A percentile compares a stretch with the other conserved stretches of the same genome.
These are phyloP conservation scores for Eucalyptus sideroxylon DNA, from an alignment of 345 rosid species.

Conservation along the genomic window DNA sequence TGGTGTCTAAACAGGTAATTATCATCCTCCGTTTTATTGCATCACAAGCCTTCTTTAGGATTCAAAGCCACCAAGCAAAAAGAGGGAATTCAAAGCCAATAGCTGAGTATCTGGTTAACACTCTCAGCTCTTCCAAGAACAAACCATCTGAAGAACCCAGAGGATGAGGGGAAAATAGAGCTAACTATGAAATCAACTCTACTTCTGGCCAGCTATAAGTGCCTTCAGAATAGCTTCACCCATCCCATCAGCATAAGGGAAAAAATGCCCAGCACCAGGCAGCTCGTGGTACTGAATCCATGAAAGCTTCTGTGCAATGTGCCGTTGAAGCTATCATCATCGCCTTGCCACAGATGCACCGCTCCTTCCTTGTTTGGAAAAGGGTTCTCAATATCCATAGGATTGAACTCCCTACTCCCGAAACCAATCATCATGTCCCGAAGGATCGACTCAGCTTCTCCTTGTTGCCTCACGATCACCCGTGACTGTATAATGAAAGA, in stretches of 20 bases:
- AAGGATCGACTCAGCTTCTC: constrained; percentile 39
- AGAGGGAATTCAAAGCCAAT: background rate
- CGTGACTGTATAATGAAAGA: background rate
- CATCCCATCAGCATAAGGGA: constrained; percentile 31
- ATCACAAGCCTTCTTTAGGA: background rate
- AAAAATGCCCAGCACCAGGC: constrained; percentile 41
- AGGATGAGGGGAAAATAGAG: background rate
- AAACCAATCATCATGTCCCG: constrained; percentile 54
- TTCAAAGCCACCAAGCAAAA: background rate
- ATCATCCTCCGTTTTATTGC: background rate
- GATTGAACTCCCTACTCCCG: constrained; percentile 70
- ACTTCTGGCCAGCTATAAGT: constrained; percentile 14
- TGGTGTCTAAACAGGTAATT: background rate
- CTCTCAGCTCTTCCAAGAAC: background rate
- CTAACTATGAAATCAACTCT: background rate
- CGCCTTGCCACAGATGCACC: constrained; percentile 67
- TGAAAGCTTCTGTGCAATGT: constrained; percentile 20
- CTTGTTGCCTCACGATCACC: constrained; percentile 28
- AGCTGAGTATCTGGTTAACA: background rate
- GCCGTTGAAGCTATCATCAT: constrained; percentile 50
- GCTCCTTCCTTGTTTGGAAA: constrained; percentile 36
- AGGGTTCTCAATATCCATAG: constrained; percentile 49
- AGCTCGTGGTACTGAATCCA: constrained; percentile 57
- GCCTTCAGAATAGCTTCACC: constrained; percentile 31
- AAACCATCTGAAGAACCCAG: background rate